Evolutionary conservation across 2,329 filamentous ascomycete species (phyloP), one percentile per base, ranked within the genome.

Genomic region (Simplicillium sp.): DNA sequence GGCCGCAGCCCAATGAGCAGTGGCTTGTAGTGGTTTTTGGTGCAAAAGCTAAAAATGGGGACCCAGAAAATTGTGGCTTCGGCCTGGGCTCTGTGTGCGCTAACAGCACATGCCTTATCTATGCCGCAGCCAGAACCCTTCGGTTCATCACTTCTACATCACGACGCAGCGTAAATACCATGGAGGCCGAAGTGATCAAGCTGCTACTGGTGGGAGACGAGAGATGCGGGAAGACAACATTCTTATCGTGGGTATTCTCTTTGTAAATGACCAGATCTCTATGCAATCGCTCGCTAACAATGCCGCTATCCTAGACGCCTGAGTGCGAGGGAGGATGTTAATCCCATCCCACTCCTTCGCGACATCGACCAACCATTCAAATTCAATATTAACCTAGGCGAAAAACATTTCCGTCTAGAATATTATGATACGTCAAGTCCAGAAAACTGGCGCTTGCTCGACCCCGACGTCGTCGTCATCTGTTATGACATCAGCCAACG

Each of bases 401-500:
- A 39, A 7, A 49, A 46, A n/a, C 50, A 46, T 11, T 76, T 73
- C 51, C 66, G 71, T 18, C 65, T 81, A 46, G 72, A 78, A 51
- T 77, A 80, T 50, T 72, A 69, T 47, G 77, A 81, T 52, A 80
- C 76, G 1, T 68, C 71, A 8, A 68, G 66, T 49, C 75, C 77
- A 4, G 69, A 74, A 17, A 73, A 67, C 52, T 82, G 77, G 77
- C 68, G 63, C 36, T 60, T 72, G n/a, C 60, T 80, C 14, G 65
- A 66, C 12, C 77, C 77, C 0, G 70, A 81, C 53, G 59, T 80
- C 25, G 59, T 80, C 38, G 60, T 80, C 20, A 58, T 80, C 43
- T 80, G 77, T 57, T 81, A 75, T 51, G 76, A 80, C 51, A 77
- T 81, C 50, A 74, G 71, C 56, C 70, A 73, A 46, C 66, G 77